Evolutionary conservation across 2,329 filamentous ascomycete species (phyloP).

Genomic region (Akanthomyces uredinophilus): DNA sequence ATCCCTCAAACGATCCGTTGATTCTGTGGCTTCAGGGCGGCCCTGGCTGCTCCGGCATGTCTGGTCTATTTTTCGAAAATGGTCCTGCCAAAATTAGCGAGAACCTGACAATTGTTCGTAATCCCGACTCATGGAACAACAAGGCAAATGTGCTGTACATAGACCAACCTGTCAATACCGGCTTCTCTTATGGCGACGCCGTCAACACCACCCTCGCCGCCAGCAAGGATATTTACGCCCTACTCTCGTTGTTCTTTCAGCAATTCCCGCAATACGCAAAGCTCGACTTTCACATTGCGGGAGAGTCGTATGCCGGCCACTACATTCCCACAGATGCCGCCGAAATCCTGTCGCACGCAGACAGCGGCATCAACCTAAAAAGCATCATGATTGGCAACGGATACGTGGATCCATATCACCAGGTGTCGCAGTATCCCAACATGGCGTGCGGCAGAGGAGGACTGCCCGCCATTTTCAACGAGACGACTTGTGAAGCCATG

Average conservation of each 20-base stretch:
- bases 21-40: constrained; percentile 94
- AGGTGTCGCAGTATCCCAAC: constrained; percentile 92
- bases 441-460: constrained; percentile 98
- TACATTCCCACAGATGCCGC: constrained; percentile 90
- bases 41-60: constrained; percentile 93
- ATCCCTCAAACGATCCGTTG: constrained; percentile 93
- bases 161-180: constrained; percentile 97
- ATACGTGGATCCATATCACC: constrained; percentile 85
- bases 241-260: constrained; percentile 96
- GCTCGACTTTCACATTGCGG: constrained; percentile 96
- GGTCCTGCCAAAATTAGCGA: constrained; percentile 84
- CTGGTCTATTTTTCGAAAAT: constrained; percentile 95
- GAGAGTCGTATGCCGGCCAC: constrained; percentile 92
- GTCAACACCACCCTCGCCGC: constrained; percentile 94
- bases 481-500: constrained; percentile 78
- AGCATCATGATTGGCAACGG: constrained; percentile 94
- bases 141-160: constrained; percentile 50
- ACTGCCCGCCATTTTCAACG: constrained; percentile 78
- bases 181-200: constrained; percentile 88
- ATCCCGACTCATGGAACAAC: constrained; percentile 83
- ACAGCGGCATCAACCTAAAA: constrained; percentile 96
- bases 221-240: constrained; percentile 95
- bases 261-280: constrained; percentile 93
- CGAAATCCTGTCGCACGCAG: constrained; percentile 89
- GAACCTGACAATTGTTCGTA: constrained; percentile 76